Percentiles rank a stretch among this genome's conserved stretches.
Evolutionary conservation across 495 filamentous ascomycete species (phyloP).

Genomic region (Penicillium arizonense): DNA sequence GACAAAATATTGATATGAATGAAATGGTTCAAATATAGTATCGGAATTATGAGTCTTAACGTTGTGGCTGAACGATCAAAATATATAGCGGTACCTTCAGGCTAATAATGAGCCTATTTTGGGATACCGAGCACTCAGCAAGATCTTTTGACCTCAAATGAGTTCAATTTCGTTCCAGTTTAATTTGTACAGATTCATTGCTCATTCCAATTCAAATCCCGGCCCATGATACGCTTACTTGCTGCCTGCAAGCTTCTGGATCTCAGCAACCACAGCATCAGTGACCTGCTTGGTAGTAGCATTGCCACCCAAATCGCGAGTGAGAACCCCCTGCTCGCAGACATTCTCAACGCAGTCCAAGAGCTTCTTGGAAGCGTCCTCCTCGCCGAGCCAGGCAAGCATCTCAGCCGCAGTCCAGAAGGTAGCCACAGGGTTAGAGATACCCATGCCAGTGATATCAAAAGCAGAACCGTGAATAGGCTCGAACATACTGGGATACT

Average conservation of each 20-base stretch:
- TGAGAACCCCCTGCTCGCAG: slow-evolving; percentile 54
- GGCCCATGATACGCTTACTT: background rate
- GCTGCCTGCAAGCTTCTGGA: slow-evolving; percentile 34
- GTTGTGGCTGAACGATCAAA: no score
- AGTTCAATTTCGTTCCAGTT: background rate
- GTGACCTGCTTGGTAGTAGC: slow-evolving; percentile 59
- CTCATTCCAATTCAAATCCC: background rate
- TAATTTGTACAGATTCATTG: background rate
- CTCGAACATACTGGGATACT: slow-evolving; percentile 65
- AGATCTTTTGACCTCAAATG: background rate
- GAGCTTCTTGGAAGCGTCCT: slow-evolving; percentile 52
- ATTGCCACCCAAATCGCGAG: slow-evolving; percentile 58
- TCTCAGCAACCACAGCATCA: slow-evolving; percentile 58
- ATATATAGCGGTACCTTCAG: no score
- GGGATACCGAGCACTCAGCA: no score
- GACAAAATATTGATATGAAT: no score
- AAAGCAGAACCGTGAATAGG: slow-evolving; percentile 68
- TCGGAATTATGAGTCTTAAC: no score
- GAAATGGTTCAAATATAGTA: no score
- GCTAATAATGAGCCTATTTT: no score
- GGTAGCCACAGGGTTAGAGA: slow-evolving; percentile 70
- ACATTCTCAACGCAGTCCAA: slow-evolving; percentile 61
- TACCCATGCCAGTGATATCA: slow-evolving; percentile 69
- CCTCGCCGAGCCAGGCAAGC: slow-evolving; percentile 63
- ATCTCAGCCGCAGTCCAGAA: slow-evolving; percentile 71